Evolutionary conservation across 306 rosid species (phyloP).

Genomic region (Trifolium dubium): DNA sequence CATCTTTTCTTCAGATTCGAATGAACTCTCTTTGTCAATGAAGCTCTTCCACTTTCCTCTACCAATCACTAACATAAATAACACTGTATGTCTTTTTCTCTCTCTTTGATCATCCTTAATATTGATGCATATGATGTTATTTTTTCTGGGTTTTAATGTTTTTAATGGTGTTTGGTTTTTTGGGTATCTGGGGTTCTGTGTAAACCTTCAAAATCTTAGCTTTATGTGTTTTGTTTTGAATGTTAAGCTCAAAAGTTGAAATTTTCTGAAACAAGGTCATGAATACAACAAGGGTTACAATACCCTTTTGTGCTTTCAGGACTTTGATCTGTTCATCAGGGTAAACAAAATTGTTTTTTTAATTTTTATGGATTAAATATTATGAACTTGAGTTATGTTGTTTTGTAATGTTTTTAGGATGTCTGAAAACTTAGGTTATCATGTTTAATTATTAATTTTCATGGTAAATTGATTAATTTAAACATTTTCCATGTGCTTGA

Average conservation of each 20-base stretch:
- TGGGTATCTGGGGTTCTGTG: neutral
- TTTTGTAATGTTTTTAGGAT: slow-evolving; percentile 24
- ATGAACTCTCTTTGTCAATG: neutral
- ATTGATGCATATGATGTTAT: neutral
- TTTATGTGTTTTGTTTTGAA: neutral
- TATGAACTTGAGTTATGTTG: slow-evolving; percentile 24
- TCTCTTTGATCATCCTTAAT: too few relatives aligned
- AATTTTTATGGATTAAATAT: slow-evolving; percentile 22
- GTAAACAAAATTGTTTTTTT: slow-evolving; percentile 11
- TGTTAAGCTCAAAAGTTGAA: neutral
- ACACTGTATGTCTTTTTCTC: too few relatives aligned
- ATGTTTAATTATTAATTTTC: slow-evolving; percentile 23
- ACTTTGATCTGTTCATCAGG: slow-evolving; percentile 30
- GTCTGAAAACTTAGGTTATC: slow-evolving; percentile 36
- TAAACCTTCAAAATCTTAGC: neutral
- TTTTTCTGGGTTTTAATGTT: neutral
- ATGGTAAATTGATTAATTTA: slow-evolving; percentile 28
- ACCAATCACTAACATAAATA: neutral
- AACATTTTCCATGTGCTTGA: slow-evolving; percentile 23
- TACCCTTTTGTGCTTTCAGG: slow-evolving; percentile 3
- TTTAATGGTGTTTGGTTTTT: neutral
- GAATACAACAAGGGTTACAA: neutral
- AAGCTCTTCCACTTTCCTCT: neutral
- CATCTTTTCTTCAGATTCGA: neutral
- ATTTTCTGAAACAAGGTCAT: neutral